Conservation (phyloP, 139 green algal genomes). For the Trebouxia sp. region DNA sequence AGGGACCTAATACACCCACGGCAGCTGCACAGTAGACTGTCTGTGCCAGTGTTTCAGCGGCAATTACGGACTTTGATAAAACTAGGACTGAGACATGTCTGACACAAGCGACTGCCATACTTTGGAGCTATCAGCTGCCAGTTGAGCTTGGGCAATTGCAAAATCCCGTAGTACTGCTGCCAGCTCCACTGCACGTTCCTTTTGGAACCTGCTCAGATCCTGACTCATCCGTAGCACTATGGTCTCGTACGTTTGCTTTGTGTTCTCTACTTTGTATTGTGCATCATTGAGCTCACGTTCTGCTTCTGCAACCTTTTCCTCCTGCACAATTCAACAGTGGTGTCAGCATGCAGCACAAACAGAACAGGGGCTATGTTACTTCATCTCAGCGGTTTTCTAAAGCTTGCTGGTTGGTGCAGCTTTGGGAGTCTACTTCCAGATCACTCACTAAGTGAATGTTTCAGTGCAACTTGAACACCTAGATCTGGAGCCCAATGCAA, state of each 20-base stretch:
- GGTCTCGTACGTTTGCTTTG: constrained; percentile 58
- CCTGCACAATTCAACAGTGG: neutral
- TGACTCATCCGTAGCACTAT: constrained; percentile 77
- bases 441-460: too few relatives aligned
- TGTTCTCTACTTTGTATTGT: constrained; percentile 52
- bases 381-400: too few relatives aligned
- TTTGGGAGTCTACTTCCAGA: too few relatives aligned
- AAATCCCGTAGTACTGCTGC: constrained; percentile 77
- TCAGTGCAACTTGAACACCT: neutral
- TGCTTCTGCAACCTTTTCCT: constrained; percentile 66
- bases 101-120: constrained; percentile 63
- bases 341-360: neutral
- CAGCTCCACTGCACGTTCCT: constrained; percentile 80
- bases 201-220: constrained; percentile 85
- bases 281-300: constrained; percentile 75
- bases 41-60: too few relatives aligned
- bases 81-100: neutral
- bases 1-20: too few relatives aligned
- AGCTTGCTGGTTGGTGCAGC: too few relatives aligned
- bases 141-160: constrained; percentile 55
- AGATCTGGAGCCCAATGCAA: neutral
- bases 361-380: too few relatives aligned
- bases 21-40: too few relatives aligned
- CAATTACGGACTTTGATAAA: too few relatives aligned
- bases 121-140: constrained; percentile 65